phyloP scores from a whole-genome alignment of 2,329 filamentous ascomycete species.

The Chaetomiaceae sp. region DNA sequence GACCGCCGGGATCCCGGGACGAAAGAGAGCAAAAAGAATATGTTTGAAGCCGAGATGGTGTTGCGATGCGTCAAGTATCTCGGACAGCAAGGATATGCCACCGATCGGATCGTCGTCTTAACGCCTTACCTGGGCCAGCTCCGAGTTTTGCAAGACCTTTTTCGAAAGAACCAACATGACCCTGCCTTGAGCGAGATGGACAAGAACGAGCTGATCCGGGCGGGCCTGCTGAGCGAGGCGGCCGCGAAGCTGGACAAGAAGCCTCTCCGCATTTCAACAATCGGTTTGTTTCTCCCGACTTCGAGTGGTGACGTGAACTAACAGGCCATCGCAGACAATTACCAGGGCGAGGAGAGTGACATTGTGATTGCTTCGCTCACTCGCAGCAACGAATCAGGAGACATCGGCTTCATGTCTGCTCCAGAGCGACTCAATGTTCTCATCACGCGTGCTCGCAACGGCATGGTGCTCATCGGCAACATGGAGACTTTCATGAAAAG shows the following conservation, averaged over 20 bases:
- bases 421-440: slow-evolving; percentile 67
- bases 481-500: slow-evolving; percentile 60
- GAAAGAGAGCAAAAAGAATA: slow-evolving; percentile 57
- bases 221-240: slow-evolving; percentile 56
- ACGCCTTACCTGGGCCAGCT: slow-evolving; percentile 72
- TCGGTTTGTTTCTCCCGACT: slow-evolving; percentile 46
- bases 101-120: slow-evolving; percentile 61
- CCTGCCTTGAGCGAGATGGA: slow-evolving; percentile 67
- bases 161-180: slow-evolving; percentile 53
- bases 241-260: slow-evolving; percentile 49
- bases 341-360: slow-evolving; percentile 72
- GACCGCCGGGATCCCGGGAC: slow-evolving; percentile 49
- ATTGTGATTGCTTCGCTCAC: slow-evolving; percentile 67
- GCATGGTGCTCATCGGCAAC: slow-evolving; percentile 67
- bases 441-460: slow-evolving; percentile 61
- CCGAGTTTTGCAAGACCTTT: slow-evolving; percentile 47
- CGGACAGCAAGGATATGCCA: slow-evolving; percentile 66
- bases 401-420: slow-evolving; percentile 67
- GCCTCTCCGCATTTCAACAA: slow-evolving; percentile 60
- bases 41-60: slow-evolving; percentile 62
- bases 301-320: not conserved
- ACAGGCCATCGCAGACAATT: slow-evolving; percentile 55
- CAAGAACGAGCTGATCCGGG: slow-evolving; percentile 55
- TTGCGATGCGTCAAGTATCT: slow-evolving; percentile 62
- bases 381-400: slow-evolving; percentile 56